Evolutionary conservation across 208 protist genomes (phyloP).

Genomic region (Trypanosoma avium): DNA sequence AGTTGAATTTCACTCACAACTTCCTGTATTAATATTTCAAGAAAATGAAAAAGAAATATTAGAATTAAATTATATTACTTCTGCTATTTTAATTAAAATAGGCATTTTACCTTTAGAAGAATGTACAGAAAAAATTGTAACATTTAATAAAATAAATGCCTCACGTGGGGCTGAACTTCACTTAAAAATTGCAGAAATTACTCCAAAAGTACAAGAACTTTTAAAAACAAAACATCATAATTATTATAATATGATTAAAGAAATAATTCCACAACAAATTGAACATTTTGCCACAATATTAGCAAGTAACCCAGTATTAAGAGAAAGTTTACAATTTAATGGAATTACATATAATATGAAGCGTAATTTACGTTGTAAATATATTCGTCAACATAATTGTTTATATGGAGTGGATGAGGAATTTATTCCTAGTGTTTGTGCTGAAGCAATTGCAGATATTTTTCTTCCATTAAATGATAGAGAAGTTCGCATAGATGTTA

Average conservation of each 20-base stretch:
- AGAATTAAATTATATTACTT: conserved; percentile 40
- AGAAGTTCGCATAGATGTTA: conserved; percentile 14
- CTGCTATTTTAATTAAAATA: conserved; percentile 43
- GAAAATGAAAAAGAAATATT: neutral
- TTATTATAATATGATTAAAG: conserved; percentile 39
- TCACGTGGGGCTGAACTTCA: conserved; percentile 37
- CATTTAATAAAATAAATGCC: conserved; percentile 27
- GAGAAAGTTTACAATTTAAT: conserved; percentile 29
- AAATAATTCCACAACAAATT: conserved; percentile 28
- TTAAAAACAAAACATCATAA: conserved; percentile 22
- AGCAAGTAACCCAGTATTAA: conserved; percentile 18
- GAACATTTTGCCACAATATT: conserved; percentile 42
- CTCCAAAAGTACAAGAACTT: conserved; percentile 52
- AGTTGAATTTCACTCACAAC: conserved; percentile 5
- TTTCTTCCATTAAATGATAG: conserved; percentile 44
- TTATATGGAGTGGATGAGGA: conserved; percentile 60
- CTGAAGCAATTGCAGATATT: conserved; percentile 42
- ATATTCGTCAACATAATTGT: conserved; percentile 69
- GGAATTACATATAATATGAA: conserved; percentile 33
- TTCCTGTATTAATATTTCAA: conserved; percentile 48
- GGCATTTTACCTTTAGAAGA: conserved; percentile 45
- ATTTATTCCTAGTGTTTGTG: conserved; percentile 38
- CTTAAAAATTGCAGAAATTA: conserved; percentile 32
- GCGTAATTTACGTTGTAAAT: conserved; percentile 39
- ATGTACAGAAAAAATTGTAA: conserved; percentile 36